A percentile compares a stretch with the other conserved stretches of the same genome.
phyloP scores from a whole-genome alignment of 805 yeast species.

The Tetrapisispora nanseiensis region DNA sequence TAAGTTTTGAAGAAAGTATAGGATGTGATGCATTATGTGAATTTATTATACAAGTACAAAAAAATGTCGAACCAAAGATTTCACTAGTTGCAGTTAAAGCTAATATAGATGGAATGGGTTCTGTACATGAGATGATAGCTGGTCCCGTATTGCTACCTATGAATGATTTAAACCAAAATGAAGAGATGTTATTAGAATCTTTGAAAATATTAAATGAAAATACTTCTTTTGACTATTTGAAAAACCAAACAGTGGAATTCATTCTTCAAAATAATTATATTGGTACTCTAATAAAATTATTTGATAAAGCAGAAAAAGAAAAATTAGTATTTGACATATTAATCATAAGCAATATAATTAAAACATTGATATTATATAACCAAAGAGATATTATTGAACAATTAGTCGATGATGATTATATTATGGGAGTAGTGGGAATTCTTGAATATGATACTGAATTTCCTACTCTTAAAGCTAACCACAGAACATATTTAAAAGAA shows the following conservation, averaged over 20 bases:
- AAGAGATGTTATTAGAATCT: slow-evolving; percentile 39
- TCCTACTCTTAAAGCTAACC: slow-evolving; percentile 71
- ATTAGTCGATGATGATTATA: slow-evolving; percentile 43
- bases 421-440: slow-evolving; percentile 61
- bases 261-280: slow-evolving; percentile 48
- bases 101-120: slow-evolving; percentile 39
- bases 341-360: slow-evolving; percentile 61
- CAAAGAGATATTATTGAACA: slow-evolving; percentile 53
- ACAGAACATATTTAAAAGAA: slow-evolving; percentile 55
- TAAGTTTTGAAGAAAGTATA: slow-evolving; percentile 83
- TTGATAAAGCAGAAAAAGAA: slow-evolving; percentile 45
- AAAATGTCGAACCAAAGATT: slow-evolving; percentile 50
- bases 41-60: slow-evolving; percentile 62
- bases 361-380: slow-evolving; percentile 59
- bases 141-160: slow-evolving; percentile 72
- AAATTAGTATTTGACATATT: slow-evolving; percentile 50
- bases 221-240: slow-evolving; percentile 46
- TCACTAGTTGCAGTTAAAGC: slow-evolving; percentile 62
- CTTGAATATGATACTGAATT: slow-evolving; percentile 85
- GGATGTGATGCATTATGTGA: slow-evolving; percentile 83
- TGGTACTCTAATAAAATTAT: slow-evolving; percentile 39
- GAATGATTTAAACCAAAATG: slow-evolving; percentile 37
- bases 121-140: slow-evolving; percentile 60
- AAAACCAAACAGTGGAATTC: slow-evolving; percentile 50
- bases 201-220: slow-evolving; percentile 51